phyloP scores from a whole-genome alignment of 768 basidiomycete species.

The Lepiota venenata region DNA sequence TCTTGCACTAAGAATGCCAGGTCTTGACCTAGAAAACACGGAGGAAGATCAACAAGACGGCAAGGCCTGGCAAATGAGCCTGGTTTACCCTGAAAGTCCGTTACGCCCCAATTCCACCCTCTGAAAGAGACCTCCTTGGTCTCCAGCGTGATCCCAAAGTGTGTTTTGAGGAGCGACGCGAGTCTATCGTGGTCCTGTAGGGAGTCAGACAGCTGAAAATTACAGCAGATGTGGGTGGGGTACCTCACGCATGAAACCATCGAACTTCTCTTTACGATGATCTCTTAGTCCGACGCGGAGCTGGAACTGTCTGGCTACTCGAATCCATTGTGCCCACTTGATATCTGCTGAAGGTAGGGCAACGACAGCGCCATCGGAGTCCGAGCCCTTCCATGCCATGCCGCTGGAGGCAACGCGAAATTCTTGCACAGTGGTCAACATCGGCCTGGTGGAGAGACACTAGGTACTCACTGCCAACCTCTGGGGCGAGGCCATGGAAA shows the following conservation, averaged over 20 bases:
- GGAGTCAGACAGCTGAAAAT: background rate
- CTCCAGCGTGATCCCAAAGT: conserved; percentile 85
- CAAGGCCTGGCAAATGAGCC: background rate
- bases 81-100: conserved; percentile 83
- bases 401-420: conserved; percentile 87
- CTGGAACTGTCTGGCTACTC: conserved; percentile 91
- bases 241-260: conserved; percentile 91
- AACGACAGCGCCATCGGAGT: conserved; percentile 55
- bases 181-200: conserved; percentile 89
- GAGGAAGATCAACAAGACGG: background rate
- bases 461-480: conserved; percentile 79
- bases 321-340: conserved; percentile 88
- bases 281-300: conserved; percentile 81
- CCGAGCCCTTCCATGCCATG: conserved; percentile 91
- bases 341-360: conserved; percentile 71
- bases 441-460: background rate
- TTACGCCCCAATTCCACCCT: conserved; percentile 98
- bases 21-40: conserved; percentile 64
- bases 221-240: conserved; percentile 17
- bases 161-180: conserved; percentile 75
- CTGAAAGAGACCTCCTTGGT: conserved; percentile 83
- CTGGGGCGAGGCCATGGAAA: conserved; percentile 67
- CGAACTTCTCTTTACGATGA: conserved; percentile 79
- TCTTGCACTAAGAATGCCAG: conserved; percentile 89
- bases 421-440: conserved; percentile 38